These are phyloP conservation scores for Onygenales sp. DNA, from an alignment of 2,329 filamentous ascomycete species.

Conservation along the genomic window DNA sequence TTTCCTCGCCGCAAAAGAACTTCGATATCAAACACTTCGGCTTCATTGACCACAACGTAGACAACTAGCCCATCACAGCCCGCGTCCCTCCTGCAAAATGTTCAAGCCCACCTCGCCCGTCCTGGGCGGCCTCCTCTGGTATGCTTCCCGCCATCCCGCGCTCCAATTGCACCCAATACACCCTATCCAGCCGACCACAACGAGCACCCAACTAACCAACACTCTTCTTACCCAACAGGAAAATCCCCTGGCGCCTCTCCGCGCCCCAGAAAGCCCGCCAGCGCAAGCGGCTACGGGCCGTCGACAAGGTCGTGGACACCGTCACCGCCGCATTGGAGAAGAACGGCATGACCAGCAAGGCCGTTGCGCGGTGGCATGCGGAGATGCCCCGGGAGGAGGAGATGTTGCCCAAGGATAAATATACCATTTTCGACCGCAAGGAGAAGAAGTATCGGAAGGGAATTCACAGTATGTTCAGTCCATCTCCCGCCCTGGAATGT, in stretches of 20 bases:
- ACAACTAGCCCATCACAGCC: not conserved
- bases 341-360: slow-evolving; percentile 57
- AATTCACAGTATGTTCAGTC: slow-evolving; percentile 71
- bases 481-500: not conserved
- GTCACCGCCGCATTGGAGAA: slow-evolving; percentile 69
- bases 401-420: slow-evolving; percentile 95
- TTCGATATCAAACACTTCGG: not conserved
- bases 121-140: slow-evolving; percentile 76
- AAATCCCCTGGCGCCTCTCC: slow-evolving; percentile 94
- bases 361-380: slow-evolving; percentile 80
- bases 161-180: not conserved
- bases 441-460: slow-evolving; percentile 93
- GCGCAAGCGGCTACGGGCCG: slow-evolving; percentile 68
- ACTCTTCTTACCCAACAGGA: slow-evolving; percentile 47
- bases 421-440: slow-evolving; percentile 95
- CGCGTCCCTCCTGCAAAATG: slow-evolving; percentile 45
- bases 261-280: slow-evolving; percentile 83
- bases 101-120: slow-evolving; percentile 72
- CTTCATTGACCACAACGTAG: not conserved
- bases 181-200: slow-evolving; percentile 3
- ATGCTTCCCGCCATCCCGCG: slow-evolving; percentile 16
- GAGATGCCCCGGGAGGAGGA: slow-evolving; percentile 95
- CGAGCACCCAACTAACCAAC: not conserved
- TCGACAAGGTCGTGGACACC: slow-evolving; percentile 79
- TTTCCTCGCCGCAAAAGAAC: slow-evolving; percentile 1